Evolutionary conservation across 352 stramenopile genomes (phyloP).

Genomic region (Bremia lactucae): DNA sequence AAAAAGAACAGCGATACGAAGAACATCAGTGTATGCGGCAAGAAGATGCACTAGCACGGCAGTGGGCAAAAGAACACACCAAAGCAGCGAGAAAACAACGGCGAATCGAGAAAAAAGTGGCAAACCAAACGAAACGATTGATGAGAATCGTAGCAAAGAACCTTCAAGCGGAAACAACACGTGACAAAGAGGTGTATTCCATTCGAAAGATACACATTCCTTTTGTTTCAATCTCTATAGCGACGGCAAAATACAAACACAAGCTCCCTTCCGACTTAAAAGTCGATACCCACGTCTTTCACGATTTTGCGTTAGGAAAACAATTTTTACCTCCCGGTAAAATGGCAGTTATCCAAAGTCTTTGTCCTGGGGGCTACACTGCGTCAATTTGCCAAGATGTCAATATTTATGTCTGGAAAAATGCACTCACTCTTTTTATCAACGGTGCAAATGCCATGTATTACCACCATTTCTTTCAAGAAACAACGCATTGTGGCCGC

Average conservation of each 20-base stretch:
- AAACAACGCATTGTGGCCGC: conserved; percentile 2
- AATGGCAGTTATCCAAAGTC: conserved; percentile 31
- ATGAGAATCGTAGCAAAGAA: not conserved
- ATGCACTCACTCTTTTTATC: conserved; percentile 28
- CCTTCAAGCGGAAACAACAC: not conserved
- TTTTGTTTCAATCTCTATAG: conserved; percentile 11
- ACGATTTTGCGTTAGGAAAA: conserved; percentile 37
- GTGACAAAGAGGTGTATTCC: conserved; percentile 4
- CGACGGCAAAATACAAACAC: not conserved
- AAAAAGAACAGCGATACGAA: conserved; percentile 7
- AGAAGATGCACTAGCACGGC: conserved; percentile 5
- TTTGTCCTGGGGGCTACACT: conserved; percentile 27
- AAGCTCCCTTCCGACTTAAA: conserved; percentile 18
- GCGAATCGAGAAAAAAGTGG: not conserved
- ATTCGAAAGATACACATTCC: conserved; percentile 8
- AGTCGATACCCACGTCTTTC: conserved; percentile 33
- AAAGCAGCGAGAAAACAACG: conserved; percentile 2
- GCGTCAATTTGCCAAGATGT: conserved; percentile 21
- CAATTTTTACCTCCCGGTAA: conserved; percentile 49
- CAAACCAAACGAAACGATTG: not conserved
- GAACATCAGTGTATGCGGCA: conserved; percentile 5
- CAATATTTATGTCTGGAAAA: conserved; percentile 39
- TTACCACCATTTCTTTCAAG: conserved; percentile 14
- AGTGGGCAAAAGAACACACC: not conserved
- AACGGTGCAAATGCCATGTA: conserved; percentile 4